phyloP scores from a whole-genome alignment of 306 rosid genomes.

The Luffa aegyptiaca region DNA sequence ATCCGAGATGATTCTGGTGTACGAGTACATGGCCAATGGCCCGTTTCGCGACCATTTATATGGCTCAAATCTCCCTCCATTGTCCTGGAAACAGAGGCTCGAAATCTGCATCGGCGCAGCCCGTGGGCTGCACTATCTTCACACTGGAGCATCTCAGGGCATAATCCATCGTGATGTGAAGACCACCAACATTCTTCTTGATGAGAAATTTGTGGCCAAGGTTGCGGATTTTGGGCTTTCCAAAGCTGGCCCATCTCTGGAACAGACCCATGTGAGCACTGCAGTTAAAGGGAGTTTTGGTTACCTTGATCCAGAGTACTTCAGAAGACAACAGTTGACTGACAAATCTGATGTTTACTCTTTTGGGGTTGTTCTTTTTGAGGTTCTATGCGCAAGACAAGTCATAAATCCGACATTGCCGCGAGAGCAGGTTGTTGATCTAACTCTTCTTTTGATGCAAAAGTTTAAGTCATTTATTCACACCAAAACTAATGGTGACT shows the following conservation, averaged over 20 bases:
- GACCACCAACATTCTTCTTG: constrained; percentile 79
- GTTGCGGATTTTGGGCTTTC: constrained; percentile 85
- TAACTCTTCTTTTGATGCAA: background rate
- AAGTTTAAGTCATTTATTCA: background rate
- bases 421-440: constrained; percentile 27
- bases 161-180: constrained; percentile 79
- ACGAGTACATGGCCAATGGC: constrained; percentile 82
- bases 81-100: constrained; percentile 78
- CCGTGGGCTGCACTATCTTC: constrained; percentile 81
- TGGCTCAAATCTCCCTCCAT: constrained; percentile 33
- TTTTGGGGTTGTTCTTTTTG: constrained; percentile 75
- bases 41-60: constrained; percentile 68
- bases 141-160: constrained; percentile 73
- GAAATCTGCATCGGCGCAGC: constrained; percentile 82
- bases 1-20: constrained; percentile 76
- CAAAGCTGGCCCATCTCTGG: constrained; percentile 44
- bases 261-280: constrained; percentile 68
- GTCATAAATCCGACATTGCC: constrained; percentile 40
- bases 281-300: constrained; percentile 94
- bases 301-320: constrained; percentile 83
- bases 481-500: too few species aligned
- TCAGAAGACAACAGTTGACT: constrained; percentile 55
- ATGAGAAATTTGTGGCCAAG: constrained; percentile 62
- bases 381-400: constrained; percentile 55
- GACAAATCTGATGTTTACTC: constrained; percentile 82